Evolutionary conservation across 495 filamentous ascomycete species (phyloP), one percentile per base, ranked within the genome.

Genomic region (Acidiella bohemica): DNA sequence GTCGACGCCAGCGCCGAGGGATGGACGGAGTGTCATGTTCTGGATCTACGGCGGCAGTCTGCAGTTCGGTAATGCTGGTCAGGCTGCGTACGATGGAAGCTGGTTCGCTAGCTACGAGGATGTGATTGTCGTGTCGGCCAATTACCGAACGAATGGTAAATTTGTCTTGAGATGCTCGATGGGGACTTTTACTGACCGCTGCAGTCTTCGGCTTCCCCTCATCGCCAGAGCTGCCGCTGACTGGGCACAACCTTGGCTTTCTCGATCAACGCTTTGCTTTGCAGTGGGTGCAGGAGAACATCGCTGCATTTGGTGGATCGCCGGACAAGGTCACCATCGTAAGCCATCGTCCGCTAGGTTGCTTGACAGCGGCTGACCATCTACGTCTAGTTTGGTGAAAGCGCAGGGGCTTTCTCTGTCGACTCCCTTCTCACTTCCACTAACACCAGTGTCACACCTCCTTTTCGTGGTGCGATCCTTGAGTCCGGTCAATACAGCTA

Each of bases 1-100:
- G 3, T 46, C 53, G 3, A 49, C 46, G 10, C 49, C 46, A 5
- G 35, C 50, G 5, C 47, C 50, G 0, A 29, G 32, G 7, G 50
- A 47, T 25, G 55, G 55, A 5, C 43, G 55, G 4, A 16, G 53
- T 1, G 55, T 58, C n/a, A 16, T 58, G 46, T 58, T 54, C 43
- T 58, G 50, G 36, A 58, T 58, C 29, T 56, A 58, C 39, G 55
- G 55, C 16, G 55, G 55, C 9, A 26, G 24, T 21, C 35, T 58
- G 3, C 32, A 54, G 23, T 58, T 58, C 33, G 55, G 55, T 13
- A 48, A 41, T 28, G 51, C 53, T 17, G 51, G 51, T 12, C 50
- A 53, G 42, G 34, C 36, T 9, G 10, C 27, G 12, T 51, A 51
- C 32, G 53, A 56, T 27, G 53, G 53, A 5, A 47, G 34, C 22